Evolutionary conservation across 2,329 filamentous ascomycete species (phyloP), one percentile per base, ranked within the genome.

Genomic region (Tolypocladium capitatum): DNA sequence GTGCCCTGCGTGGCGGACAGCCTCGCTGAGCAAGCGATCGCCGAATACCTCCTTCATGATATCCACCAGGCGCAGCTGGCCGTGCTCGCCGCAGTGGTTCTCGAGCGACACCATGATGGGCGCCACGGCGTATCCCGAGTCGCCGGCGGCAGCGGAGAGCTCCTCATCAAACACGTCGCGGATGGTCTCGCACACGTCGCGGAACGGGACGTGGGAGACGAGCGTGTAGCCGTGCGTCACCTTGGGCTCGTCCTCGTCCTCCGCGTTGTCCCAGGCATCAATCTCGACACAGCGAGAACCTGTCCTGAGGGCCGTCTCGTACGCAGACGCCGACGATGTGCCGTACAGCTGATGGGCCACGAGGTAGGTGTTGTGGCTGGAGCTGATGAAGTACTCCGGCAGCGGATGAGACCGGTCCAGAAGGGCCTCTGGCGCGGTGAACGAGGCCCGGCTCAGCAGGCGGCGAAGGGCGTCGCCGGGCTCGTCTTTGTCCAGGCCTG

Each of bases 271-370:
- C 83, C 82, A 86, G 1, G 79, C 83, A 57, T 86, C 82, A 47
- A 86, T 86, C 63, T 86, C 83, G 34, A 86, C 81, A 55, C 83
- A 86, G 7, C 83, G 70, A 2, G 80, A 80, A 1, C 82, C 83
- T 0, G 79, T 76, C 30, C 64, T 67, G 16, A 86, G 66, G 0
- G 80, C 78, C 6, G 71, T 77, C 55, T 80, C 72, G 57, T 86
- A 86, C 0, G 80, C 81, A 4, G 70, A 66, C 8, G 79, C 78
- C 3, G 75, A 77, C 2, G 80, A 83, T 21, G 68, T 68, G 5
- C 83, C 83, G 55, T 72, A 82, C 2, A 86, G 74, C 63, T 86
- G 83, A 60, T 86, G 80, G 0, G 81, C 82, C 56, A 81, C 69
- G 27, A 86, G 68, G 56, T 86, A 86, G 0, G 83, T 86, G 62